These are phyloP conservation scores for Bombardia bombarda DNA, from an alignment of 495 filamentous ascomycete genomes.

Conservation along the genomic window DNA sequence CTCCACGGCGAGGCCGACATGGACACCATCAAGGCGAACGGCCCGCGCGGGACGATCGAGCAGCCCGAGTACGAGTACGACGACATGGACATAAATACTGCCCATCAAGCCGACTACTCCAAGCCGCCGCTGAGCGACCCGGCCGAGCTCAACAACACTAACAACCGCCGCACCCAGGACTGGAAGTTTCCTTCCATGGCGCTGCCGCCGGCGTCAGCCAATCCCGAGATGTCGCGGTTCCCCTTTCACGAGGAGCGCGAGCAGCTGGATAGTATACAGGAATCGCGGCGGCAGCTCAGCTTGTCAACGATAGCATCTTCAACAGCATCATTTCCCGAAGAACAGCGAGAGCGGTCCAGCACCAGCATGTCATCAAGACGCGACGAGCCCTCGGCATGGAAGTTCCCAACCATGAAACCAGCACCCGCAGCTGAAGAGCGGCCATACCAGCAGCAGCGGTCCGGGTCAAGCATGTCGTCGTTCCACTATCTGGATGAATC, in stretches of 20 bases:
- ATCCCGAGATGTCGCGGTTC: constrained; percentile 43
- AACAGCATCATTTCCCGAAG: too few relatives aligned
- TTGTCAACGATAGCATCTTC: too few relatives aligned
- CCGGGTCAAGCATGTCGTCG: not conserved
- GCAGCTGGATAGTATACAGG: too few relatives aligned
- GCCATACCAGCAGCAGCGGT: not conserved
- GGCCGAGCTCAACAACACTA: constrained; percentile 36
- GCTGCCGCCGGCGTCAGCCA: constrained; percentile 38
- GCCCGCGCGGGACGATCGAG: constrained; percentile 32
- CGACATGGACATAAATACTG: constrained; percentile 25
- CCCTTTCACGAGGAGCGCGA: constrained; percentile 30
- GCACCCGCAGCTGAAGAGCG: too few relatives aligned
- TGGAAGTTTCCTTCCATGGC: constrained; percentile 54
- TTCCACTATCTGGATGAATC: too few relatives aligned
- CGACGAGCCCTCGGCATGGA: too few relatives aligned
- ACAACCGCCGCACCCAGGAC: constrained; percentile 47
- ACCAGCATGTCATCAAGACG: too few relatives aligned
- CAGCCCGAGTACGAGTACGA: too few relatives aligned
- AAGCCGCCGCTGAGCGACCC: constrained; percentile 43
- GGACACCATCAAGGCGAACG: constrained; percentile 50
- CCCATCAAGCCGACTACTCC: too few relatives aligned
- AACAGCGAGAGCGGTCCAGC: too few relatives aligned
- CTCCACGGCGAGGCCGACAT: constrained; percentile 44
- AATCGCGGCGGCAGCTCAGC: too few relatives aligned
- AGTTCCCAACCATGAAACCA: too few relatives aligned